Evolutionary conservation across 768 basidiomycete species (phyloP).

Genomic region (Krasilnikovozyma curviuscula): DNA sequence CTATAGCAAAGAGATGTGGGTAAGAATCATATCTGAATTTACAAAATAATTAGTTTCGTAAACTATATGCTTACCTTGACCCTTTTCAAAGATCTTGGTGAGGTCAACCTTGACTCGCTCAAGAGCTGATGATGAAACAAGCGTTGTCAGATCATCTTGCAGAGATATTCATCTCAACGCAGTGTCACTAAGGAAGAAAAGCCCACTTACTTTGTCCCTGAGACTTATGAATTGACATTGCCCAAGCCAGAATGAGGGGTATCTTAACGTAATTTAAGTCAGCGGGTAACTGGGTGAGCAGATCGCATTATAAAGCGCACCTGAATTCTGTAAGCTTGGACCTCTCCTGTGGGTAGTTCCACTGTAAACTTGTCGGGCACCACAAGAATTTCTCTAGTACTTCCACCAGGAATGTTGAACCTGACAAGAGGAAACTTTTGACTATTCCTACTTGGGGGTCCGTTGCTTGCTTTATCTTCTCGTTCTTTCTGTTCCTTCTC

Average conservation of each 20-base stretch:
- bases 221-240: slow-evolving; percentile 97
- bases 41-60: not conserved
- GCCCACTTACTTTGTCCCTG: slow-evolving; percentile 85
- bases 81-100: slow-evolving; percentile 60
- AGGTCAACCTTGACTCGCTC: slow-evolving; percentile 89
- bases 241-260: too few species aligned
- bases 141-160: too few species aligned
- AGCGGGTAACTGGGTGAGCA: too few species aligned
- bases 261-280: too few species aligned
- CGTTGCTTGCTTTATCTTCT: too few species aligned
- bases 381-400: slow-evolving; percentile 36
- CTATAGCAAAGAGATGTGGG: not conserved
- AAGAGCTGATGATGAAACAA: too few species aligned
- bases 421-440: slow-evolving; percentile 81
- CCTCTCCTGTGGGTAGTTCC: slow-evolving; percentile 62
- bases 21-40: not conserved
- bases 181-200: too few species aligned
- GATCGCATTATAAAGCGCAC: too few species aligned
- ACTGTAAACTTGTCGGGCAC: slow-evolving; percentile 63
- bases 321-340: too few species aligned
- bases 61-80: slow-evolving; percentile 7
- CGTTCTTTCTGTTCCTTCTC: too few species aligned
- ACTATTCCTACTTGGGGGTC: too few species aligned
- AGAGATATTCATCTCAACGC: too few species aligned
- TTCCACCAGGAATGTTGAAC: slow-evolving; percentile 45